A percentile compares a stretch with the other conserved stretches of the same genome.
These are phyloP conservation scores for Poa pratensis DNA, from an alignment of 176 grass and related monocot species.

Conservation along the genomic window DNA sequence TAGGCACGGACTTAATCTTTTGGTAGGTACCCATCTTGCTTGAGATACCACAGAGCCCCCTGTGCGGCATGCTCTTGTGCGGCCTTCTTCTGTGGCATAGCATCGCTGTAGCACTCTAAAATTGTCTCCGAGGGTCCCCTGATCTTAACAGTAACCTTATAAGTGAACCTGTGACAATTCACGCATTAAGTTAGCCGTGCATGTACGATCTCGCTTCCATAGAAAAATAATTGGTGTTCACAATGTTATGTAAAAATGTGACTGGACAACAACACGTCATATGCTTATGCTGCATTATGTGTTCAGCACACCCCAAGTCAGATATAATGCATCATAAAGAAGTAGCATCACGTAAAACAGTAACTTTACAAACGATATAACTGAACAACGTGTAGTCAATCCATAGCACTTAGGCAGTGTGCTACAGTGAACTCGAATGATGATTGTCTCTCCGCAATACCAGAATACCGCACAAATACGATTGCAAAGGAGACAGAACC, in stretches of 20 bases:
- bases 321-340: too few species aligned
- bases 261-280: too few species aligned
- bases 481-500: constrained; percentile 7
- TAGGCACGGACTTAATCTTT: constrained; percentile 32
- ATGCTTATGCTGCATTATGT: too few species aligned
- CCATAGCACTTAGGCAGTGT: too few species aligned
- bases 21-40: constrained; percentile 52
- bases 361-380: too few species aligned
- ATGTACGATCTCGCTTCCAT: too few species aligned
- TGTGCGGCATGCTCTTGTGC: constrained; percentile 80
- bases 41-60: constrained; percentile 83
- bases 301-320: too few species aligned
- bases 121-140: constrained; percentile 39
- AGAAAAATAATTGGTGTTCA: neutral
- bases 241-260: neutral
- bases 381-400: too few species aligned
- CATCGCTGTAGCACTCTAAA: constrained; percentile 71
- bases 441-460: neutral
- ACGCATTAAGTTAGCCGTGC: constrained; percentile 22
- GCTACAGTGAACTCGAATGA: neutral
- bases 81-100: constrained; percentile 68
- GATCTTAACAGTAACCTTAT: constrained; percentile 68
- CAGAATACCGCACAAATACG: neutral
- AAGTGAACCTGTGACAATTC: constrained; percentile 76
- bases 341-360: too few species aligned